These are phyloP conservation scores for Davidsoniella virescens DNA, from an alignment of 2,329 filamentous ascomycete genomes.

Conservation along the genomic window DNA sequence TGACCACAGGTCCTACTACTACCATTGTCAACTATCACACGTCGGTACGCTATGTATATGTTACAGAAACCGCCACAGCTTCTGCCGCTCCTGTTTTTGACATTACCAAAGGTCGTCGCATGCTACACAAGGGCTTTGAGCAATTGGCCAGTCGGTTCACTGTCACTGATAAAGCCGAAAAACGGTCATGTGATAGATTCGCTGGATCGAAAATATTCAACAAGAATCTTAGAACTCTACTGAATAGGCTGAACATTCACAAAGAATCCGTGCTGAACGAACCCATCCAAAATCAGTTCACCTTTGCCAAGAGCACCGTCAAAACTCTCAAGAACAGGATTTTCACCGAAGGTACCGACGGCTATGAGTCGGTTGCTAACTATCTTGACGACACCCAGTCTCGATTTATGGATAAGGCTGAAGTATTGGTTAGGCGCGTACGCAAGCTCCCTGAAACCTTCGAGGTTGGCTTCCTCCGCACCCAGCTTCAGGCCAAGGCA, in stretches of 20 bases:
- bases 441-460: too few relatives aligned
- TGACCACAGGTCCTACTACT: slow-evolving; percentile 1
- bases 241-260: too few relatives aligned
- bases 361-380: too few relatives aligned
- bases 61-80: slow-evolving; percentile 7
- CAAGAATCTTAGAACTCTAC: neutral
- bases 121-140: too few relatives aligned
- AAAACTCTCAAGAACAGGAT: neutral
- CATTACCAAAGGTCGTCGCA: neutral
- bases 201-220: too few relatives aligned
- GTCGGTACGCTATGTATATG: slow-evolving; percentile 7
- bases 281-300: neutral
- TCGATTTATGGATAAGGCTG: neutral
- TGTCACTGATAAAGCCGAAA: neutral
- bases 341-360: neutral
- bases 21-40: slow-evolving; percentile 11
- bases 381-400: neutral
- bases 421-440: neutral
- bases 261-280: neutral
- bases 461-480: neutral
- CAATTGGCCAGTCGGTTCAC: too few relatives aligned
- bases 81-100: slow-evolving; percentile 9
- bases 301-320: neutral
- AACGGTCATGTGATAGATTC: neutral
- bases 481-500: slow-evolving; percentile 1